A percentile compares a stretch with the other conserved stretches of the same genome.
phyloP scores from a whole-genome alignment of 2,329 filamentous ascomycete species.

The Calonectria ilicicola region DNA sequence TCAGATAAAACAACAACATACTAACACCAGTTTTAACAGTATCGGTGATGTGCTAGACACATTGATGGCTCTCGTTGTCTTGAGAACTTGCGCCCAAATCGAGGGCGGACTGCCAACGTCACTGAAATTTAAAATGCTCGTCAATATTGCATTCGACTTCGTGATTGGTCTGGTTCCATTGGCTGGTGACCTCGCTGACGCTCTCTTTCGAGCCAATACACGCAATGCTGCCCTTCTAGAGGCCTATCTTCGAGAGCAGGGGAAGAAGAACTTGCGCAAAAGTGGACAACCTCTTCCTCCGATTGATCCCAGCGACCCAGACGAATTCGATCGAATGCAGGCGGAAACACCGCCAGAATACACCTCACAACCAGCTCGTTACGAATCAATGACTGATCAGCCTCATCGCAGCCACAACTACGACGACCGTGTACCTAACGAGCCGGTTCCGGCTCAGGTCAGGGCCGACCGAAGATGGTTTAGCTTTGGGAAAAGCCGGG shows the following conservation, averaged over 20 bases:
- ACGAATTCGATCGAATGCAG: constrained; percentile 60
- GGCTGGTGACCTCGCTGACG: constrained; percentile 81
- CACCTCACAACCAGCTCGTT: constrained; percentile 41
- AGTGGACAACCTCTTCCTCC: constrained; percentile 60
- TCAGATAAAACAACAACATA: background rate
- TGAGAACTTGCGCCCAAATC: constrained; percentile 78
- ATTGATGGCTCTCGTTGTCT: constrained; percentile 79
- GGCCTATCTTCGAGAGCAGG: constrained; percentile 75
- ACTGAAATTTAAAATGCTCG: constrained; percentile 78
- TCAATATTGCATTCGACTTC: constrained; percentile 84
- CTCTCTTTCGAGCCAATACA: constrained; percentile 80
- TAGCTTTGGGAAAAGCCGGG: constrained; percentile 43
- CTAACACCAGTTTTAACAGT: constrained; percentile 53
- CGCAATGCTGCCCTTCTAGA: constrained; percentile 80
- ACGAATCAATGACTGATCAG: constrained; percentile 38
- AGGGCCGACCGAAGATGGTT: constrained; percentile 44
- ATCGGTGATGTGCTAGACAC: constrained; percentile 82
- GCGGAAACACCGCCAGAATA: constrained; percentile 44
- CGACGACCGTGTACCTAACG: constrained; percentile 33
- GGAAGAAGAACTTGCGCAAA: constrained; percentile 66
- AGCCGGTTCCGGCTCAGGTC: constrained; percentile 45
- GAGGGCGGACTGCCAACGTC: constrained; percentile 78
- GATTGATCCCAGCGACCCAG: constrained; percentile 64
- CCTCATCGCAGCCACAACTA: constrained; percentile 30
- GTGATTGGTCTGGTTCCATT: constrained; percentile 79